Evolutionary conservation across 441 rosid species (phyloP), one percentile per base, ranked within the genome.

Genomic region (Jatropha podagrica): DNA sequence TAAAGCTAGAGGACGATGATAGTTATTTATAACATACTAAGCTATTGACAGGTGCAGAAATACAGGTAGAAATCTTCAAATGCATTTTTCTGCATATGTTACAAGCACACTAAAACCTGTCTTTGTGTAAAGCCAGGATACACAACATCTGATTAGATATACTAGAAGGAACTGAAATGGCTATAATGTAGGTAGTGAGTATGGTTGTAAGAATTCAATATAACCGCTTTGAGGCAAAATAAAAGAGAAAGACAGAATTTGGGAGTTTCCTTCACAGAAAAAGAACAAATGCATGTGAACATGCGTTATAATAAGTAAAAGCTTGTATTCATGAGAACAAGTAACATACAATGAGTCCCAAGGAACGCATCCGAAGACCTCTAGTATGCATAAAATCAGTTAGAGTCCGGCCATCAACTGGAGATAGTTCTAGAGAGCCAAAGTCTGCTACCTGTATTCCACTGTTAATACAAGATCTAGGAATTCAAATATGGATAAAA

Each of bases 331-430:
- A 90, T 83, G 81, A 32, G 58, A 66, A 54, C 59, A 20, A 61
- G 71, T 10, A 74, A 69, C 85, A 72, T 81, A 90, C 95, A 82
- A 90, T 85, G 20, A 60, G 83, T 78, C 91, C 90, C 76, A 90
- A 64, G 11, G 93, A 89, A 46, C 74, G 82, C 88, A 90, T 86
- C 74, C 80, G 86, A 76, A 90, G 83, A 77, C 91, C 95, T 80
- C 93, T 89, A 70, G 87, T 84, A 82, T 89, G 95, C 95, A 89
- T 85, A 77, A 90, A 89, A 76, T 90, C 93, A 0, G 93, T 89
- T 71, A 90, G 80, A 15, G 95, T 85, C 68, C 84, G 87, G 8
- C 95, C 93, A 83, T 89, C 95, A 65, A 89, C 92, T 1, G 92
- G 92, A 64, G 95, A 90, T 76, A 88, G 89, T 73, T 88, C 91